Conservation (phyloP, 2,329 filamentous ascomycete genomes). For the Phyllosticta citribraziliensis region DNA sequence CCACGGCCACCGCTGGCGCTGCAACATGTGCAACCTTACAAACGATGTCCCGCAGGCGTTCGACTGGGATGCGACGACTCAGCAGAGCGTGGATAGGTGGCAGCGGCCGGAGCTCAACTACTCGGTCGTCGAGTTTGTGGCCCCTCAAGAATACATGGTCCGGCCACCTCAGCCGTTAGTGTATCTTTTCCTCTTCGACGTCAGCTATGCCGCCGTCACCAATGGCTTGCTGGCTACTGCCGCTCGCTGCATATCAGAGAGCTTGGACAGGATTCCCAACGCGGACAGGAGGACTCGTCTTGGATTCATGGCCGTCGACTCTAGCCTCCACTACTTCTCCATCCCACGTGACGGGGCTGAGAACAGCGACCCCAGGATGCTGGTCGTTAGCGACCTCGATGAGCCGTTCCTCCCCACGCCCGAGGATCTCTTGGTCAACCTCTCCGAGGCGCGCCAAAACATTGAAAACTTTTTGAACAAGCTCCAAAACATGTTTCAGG, state of each 20-base stretch:
- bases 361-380: slow-evolving; percentile 75
- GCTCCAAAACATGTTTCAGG: slow-evolving; percentile 93
- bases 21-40: slow-evolving; percentile 98
- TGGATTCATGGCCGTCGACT: slow-evolving; percentile 92
- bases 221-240: slow-evolving; percentile 86
- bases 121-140: slow-evolving; percentile 94
- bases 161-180: slow-evolving; percentile 90
- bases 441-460: slow-evolving; percentile 80
- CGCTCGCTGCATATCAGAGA: slow-evolving; percentile 88
- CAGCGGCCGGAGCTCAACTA: slow-evolving; percentile 88
- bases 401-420: slow-evolving; percentile 95
- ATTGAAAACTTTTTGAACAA: slow-evolving; percentile 86
- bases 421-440: slow-evolving; percentile 77
- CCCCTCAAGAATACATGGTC: slow-evolving; percentile 99
- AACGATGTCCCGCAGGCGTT: slow-evolving; percentile 99
- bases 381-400: slow-evolving; percentile 89
- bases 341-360: slow-evolving; percentile 84
- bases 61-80: slow-evolving; percentile 89
- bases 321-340: slow-evolving; percentile 90
- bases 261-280: slow-evolving; percentile 95
- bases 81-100: slow-evolving; percentile 88
- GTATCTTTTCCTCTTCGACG: slow-evolving; percentile 91
- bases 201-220: slow-evolving; percentile 82
- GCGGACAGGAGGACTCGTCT: slow-evolving; percentile 85
- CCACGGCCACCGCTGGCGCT: slow-evolving; percentile 94